phyloP scores from a whole-genome alignment of 768 basidiomycete species.

The Sporobolomyces roseus region DNA sequence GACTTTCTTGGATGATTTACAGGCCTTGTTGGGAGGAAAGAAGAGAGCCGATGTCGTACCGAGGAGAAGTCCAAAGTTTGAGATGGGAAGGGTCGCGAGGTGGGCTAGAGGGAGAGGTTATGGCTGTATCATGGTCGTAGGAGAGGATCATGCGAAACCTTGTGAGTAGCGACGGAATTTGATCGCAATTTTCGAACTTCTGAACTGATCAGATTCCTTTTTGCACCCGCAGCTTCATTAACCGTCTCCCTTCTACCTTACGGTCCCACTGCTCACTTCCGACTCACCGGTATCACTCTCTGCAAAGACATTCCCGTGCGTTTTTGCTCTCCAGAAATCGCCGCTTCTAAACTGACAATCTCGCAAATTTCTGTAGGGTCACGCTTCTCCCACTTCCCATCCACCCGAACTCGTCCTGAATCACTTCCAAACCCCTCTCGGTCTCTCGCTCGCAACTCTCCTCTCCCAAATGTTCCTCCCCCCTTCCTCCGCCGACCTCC shows the following conservation, averaged over 20 bases:
- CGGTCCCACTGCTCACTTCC: slow-evolving; percentile 94
- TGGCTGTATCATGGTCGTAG: slow-evolving; percentile 83
- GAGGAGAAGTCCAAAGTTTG: slow-evolving; percentile 80
- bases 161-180: slow-evolving; percentile 58
- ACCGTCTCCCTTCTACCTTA: slow-evolving; percentile 84
- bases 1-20: slow-evolving; percentile 43
- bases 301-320: slow-evolving; percentile 77
- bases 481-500: slow-evolving; percentile 65
- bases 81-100: slow-evolving; percentile 88
- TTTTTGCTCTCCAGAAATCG: background rate
- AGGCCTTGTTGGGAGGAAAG: slow-evolving; percentile 50
- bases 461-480: slow-evolving; percentile 90
- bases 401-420: slow-evolving; percentile 93
- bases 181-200: slow-evolving; percentile 19
- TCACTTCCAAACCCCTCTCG: slow-evolving; percentile 86
- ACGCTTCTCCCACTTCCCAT: slow-evolving; percentile 86
- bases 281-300: slow-evolving; percentile 78
- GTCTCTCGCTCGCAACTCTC: slow-evolving; percentile 87
- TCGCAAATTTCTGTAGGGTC: slow-evolving; percentile 59
- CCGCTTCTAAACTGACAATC: no score
- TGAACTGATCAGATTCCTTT: slow-evolving; percentile 3
- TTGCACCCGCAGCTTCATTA: slow-evolving; percentile 73
- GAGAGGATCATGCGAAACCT: slow-evolving; percentile 89
- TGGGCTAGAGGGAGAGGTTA: slow-evolving; percentile 90
- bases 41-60: slow-evolving; percentile 62